Evolutionary conservation across 2,329 filamentous ascomycete species (phyloP).

Genomic region (Exophiala spinifera): DNA sequence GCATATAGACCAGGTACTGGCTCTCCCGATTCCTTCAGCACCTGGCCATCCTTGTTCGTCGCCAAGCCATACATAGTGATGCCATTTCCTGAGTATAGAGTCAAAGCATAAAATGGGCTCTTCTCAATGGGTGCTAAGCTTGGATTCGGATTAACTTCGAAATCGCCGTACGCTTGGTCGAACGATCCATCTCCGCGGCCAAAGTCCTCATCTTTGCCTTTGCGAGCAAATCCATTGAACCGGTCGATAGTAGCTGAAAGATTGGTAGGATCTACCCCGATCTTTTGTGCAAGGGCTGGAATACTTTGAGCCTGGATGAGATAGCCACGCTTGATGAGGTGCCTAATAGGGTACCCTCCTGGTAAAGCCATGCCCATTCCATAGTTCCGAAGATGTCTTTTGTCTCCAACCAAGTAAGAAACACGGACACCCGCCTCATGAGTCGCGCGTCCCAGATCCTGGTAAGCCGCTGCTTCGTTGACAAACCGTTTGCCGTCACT

Average conservation of each 20-base stretch:
- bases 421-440: slow-evolving; percentile 1
- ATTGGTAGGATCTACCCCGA: slow-evolving; percentile 26
- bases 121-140: slow-evolving; percentile 34
- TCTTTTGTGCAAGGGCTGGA: slow-evolving; percentile 28
- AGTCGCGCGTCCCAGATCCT: slow-evolving; percentile 11
- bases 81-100: slow-evolving; percentile 37
- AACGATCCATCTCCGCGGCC: slow-evolving; percentile 33
- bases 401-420: slow-evolving; percentile 7
- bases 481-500: slow-evolving; percentile 34
- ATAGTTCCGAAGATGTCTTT: slow-evolving; percentile 8
- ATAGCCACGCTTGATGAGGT: slow-evolving; percentile 10
- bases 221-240: slow-evolving; percentile 34
- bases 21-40: slow-evolving; percentile 27
- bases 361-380: slow-evolving; percentile 13
- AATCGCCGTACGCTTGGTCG: slow-evolving; percentile 36
- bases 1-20: slow-evolving; percentile 37
- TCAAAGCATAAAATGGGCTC: slow-evolving; percentile 35
- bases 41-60: slow-evolving; percentile 35
- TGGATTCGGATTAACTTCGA: slow-evolving; percentile 31
- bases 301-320: slow-evolving; percentile 10
- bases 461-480: slow-evolving; percentile 38
- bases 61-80: slow-evolving; percentile 40
- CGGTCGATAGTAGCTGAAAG: slow-evolving; percentile 31
- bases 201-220: slow-evolving; percentile 37
- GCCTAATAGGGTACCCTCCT: slow-evolving; percentile 7